Evolutionary conservation across 2,329 filamentous ascomycete species (phyloP), one percentile per base, ranked within the genome.

Genomic region (Cladophialophora immunda): DNA sequence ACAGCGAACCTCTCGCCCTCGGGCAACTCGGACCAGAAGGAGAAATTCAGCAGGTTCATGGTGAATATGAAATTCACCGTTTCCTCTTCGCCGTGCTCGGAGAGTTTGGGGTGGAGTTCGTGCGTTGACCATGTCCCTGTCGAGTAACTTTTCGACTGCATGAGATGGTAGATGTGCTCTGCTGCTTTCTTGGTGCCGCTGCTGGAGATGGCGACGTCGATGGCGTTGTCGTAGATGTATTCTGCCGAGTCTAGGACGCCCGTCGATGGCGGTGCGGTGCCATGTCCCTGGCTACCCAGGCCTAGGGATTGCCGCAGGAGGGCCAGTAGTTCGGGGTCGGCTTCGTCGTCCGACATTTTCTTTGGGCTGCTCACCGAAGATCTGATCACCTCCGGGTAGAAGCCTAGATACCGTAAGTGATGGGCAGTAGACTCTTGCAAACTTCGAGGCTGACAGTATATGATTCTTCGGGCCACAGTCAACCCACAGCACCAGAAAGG

Each of bases 41-140:
- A 96, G 76, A 98, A 99, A 77, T 99, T 99, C 58, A 99, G 82
- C 30, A 99, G 79, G 77, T 99, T 95, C 93, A 99, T 97, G 22
- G 92, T 93, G 77, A 99, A 98, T 74, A 99, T 94, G 77, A 99
- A 98, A 70, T 92, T 90, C 25, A 97, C 88, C 0, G 93, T 94
- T 58, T 80, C 85, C 75, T 92, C 91, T 75, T 96, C 90, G 75
- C 93, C 93, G 50, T 86, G 75, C 25, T 66, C 45, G 1, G 95
- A 95, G 75, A 99, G 95, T 32, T 68, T 56, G 1, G 95, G 95
- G 75, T 99, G 95, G 45, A 99, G 83, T 76, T 95, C 92, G 78
- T 98, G 93, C 74, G 91, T 86, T 15, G 92, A 88, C 95, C 95
- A 99, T 8, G 89, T 91, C 68, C 91, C 87, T 0, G 92, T 93